phyloP scores from a whole-genome alignment of 2,329 filamentous ascomycete species.

The Cryphonectria carpinicola region DNA sequence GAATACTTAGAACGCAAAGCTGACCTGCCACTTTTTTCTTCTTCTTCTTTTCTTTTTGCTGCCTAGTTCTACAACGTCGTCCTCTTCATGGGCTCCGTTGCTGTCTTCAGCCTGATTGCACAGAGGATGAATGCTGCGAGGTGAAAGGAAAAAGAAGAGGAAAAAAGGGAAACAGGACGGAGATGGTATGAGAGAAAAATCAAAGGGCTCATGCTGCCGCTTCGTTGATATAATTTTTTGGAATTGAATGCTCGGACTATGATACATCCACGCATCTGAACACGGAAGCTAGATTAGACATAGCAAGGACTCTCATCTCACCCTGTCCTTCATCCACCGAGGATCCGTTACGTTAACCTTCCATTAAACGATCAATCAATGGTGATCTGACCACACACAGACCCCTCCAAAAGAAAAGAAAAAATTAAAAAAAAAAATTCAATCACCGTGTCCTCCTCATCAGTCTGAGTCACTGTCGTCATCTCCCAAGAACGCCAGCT shows the following conservation, averaged over 20 bases:
- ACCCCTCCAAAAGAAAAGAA: too few species aligned
- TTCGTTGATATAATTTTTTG: neutral
- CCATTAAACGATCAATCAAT: neutral
- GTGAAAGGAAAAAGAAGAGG: constrained; percentile 29
- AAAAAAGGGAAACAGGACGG: neutral
- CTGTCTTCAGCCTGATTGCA: constrained; percentile 89
- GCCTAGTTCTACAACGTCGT: constrained; percentile 94
- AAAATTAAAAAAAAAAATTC: too few species aligned
- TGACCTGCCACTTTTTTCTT: neutral
- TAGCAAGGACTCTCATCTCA: neutral
- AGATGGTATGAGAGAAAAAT: neutral
- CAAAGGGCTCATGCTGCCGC: neutral
- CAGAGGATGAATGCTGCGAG: constrained; percentile 73
- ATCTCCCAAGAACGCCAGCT: constrained; percentile 68
- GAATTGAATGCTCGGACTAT: too few species aligned
- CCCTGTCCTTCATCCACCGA: neutral
- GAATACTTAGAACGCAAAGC: neutral
- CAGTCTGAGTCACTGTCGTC: constrained; percentile 70
- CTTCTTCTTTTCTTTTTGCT: too few species aligned
- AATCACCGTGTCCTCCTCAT: constrained; percentile 32
- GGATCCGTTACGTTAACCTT: neutral
- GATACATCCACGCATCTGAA: neutral
- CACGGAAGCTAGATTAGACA: neutral
- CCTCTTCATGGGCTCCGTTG: constrained; percentile 93
- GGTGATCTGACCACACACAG: neutral